These are phyloP conservation scores for Colletotrichum eleusines DNA, from an alignment of 2,329 filamentous ascomycete genomes.

Conservation along the genomic window DNA sequence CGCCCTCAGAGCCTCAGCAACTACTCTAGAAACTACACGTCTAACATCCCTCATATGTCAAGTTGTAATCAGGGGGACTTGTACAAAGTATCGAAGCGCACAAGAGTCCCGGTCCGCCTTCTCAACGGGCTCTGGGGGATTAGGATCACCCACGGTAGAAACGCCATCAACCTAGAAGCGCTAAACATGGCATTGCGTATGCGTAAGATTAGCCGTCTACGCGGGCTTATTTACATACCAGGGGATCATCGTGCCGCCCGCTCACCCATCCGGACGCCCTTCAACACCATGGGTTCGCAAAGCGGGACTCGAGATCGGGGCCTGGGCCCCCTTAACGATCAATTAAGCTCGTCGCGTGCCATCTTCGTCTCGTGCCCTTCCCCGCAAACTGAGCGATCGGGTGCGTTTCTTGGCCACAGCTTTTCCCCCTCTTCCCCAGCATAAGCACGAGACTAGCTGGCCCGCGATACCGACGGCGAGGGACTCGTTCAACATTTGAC, in stretches of 20 bases:
- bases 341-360: constrained; percentile 30
- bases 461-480: constrained; percentile 32
- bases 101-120: background rate
- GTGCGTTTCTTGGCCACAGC: constrained; percentile 35
- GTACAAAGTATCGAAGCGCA: background rate
- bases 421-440: constrained; percentile 13
- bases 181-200: background rate
- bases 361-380: constrained; percentile 29
- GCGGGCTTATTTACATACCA: background rate
- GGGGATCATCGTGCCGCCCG: constrained; percentile 4
- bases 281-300: constrained; percentile 11
- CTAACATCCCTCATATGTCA: background rate
- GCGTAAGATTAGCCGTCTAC: background rate
- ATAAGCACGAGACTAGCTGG: constrained; percentile 29
- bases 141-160: background rate
- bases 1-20: background rate
- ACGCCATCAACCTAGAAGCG: background rate
- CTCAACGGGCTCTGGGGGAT: background rate
- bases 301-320: constrained; percentile 13
- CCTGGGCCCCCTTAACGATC: constrained; percentile 6
- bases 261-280: constrained; percentile 1
- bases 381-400: constrained; percentile 36
- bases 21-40: background rate
- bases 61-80: background rate
- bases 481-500: constrained; percentile 10